These are phyloP conservation scores for Taiozyma onychis DNA, from an alignment of 1,139 yeast genomes.

Conservation along the genomic window DNA sequence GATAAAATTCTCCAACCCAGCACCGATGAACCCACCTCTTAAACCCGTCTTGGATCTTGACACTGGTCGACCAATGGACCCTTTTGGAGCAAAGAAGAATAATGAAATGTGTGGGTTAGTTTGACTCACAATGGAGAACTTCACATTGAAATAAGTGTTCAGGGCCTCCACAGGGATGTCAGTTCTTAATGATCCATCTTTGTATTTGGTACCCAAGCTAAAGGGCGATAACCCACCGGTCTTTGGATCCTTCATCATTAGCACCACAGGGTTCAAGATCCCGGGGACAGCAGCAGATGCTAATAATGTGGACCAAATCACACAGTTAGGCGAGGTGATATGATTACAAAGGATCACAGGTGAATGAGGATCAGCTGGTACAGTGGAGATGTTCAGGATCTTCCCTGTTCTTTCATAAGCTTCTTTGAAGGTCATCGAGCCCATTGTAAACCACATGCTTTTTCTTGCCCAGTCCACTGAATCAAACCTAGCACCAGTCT, in stretches of 20 bases:
- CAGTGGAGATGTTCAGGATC: slow-evolving; percentile 66
- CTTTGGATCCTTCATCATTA: slow-evolving; percentile 59
- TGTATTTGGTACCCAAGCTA: slow-evolving; percentile 71
- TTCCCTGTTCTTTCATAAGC: slow-evolving; percentile 66
- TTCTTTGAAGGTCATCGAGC: slow-evolving; percentile 68
- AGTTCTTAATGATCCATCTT: slow-evolving; percentile 54
- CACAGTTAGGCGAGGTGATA: slow-evolving; percentile 73
- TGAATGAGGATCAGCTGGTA: slow-evolving; percentile 78
- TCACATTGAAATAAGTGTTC: slow-evolving; percentile 71
- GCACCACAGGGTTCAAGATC: slow-evolving; percentile 72
- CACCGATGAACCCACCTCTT: slow-evolving; percentile 73
- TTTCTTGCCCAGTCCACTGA: slow-evolving; percentile 71
- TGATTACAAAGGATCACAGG: slow-evolving; percentile 77
- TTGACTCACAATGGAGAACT: slow-evolving; percentile 72
- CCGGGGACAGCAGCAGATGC: slow-evolving; percentile 87
- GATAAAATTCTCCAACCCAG: slow-evolving; percentile 65
- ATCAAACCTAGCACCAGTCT: slow-evolving; percentile 77
- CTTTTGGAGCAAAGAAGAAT: slow-evolving; percentile 74
- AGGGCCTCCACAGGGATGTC: slow-evolving; percentile 69
- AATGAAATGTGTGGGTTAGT: slow-evolving; percentile 78
- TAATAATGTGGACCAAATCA: slow-evolving; percentile 73
- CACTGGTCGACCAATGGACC: slow-evolving; percentile 78
- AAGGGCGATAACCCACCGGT: slow-evolving; percentile 53
- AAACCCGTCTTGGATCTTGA: slow-evolving; percentile 57
- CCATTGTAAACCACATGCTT: slow-evolving; percentile 63